These are phyloP conservation scores for Skeletonema tropicum DNA, from an alignment of 108 stramenopile genomes.

Conservation along the genomic window DNA sequence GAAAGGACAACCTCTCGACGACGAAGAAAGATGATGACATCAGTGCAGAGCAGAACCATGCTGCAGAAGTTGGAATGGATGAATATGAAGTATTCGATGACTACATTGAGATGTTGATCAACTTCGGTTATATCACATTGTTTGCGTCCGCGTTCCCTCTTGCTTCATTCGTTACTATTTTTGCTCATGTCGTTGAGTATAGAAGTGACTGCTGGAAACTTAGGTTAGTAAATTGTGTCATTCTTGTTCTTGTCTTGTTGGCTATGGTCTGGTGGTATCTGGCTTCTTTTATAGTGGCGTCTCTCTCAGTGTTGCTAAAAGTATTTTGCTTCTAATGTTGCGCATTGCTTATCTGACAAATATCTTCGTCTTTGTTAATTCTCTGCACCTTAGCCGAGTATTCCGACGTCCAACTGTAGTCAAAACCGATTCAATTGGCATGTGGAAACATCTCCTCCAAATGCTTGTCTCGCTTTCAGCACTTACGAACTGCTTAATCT, in stretches of 20 bases:
- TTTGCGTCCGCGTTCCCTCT: constrained; percentile 87
- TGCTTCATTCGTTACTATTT: constrained; percentile 66
- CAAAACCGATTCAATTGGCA: constrained; percentile 52
- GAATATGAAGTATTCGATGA: constrained; percentile 87
- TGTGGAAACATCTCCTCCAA: constrained; percentile 71
- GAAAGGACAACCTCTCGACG: constrained; percentile 8
- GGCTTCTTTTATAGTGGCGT: no score
- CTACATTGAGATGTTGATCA: constrained; percentile 85
- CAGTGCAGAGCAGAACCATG: not conserved
- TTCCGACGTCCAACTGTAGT: constrained; percentile 51
- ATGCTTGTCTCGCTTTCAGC: constrained; percentile 67
- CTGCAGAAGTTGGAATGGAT: constrained; percentile 47
- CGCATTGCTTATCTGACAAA: no score
- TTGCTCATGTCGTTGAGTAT: constrained; percentile 69
- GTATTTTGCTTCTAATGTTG: no score
- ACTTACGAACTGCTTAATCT: constrained; percentile 81
- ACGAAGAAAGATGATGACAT: constrained; percentile 25
- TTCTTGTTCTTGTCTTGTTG: no score
- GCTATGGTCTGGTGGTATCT: no score
- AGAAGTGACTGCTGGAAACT: constrained; percentile 76
- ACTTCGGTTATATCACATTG: constrained; percentile 85
- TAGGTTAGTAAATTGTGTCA: not conserved
- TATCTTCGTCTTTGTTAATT: no score
- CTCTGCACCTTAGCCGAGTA: constrained; percentile 11
- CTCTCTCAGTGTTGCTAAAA: no score